Percentiles rank a stretch among this genome's conserved stretches.
These are phyloP conservation scores for Tothia fuscella DNA, from an alignment of 2,329 filamentous ascomycete species.

Conservation along the genomic window DNA sequence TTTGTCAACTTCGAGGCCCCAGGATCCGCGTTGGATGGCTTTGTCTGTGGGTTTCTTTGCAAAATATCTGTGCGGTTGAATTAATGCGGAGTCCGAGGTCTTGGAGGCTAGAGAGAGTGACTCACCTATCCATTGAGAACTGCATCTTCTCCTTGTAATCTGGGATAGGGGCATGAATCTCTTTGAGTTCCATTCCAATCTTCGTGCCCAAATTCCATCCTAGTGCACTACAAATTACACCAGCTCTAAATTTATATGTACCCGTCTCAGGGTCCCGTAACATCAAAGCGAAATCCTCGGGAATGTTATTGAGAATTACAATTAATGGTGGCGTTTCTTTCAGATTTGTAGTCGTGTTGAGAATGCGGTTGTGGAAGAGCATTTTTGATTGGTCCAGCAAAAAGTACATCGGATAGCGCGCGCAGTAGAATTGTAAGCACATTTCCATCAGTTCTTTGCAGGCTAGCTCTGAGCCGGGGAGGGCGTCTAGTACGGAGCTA, in stretches of 20 bases:
- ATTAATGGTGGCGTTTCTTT: conserved; percentile 50
- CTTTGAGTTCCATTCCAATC: conserved; percentile 55
- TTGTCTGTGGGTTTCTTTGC: conserved; percentile 61
- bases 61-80: conserved; percentile 50
- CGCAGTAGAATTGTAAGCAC: conserved; percentile 65
- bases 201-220: conserved; percentile 71
- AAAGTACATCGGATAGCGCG: conserved; percentile 68
- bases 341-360: conserved; percentile 52
- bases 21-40: conserved; percentile 73
- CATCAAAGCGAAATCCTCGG: conserved; percentile 74
- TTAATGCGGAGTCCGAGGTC: conserved; percentile 6
- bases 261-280: conserved; percentile 60
- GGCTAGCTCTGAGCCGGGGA: conserved; percentile 66
- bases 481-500: conserved; percentile 49
- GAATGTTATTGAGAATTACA: conserved; percentile 63
- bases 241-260: conserved; percentile 61
- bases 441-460: conserved; percentile 86
- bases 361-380: conserved; percentile 56
- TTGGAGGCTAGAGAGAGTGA: not conserved
- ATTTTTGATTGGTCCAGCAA: conserved; percentile 41
- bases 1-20: conserved; percentile 66
- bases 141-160: conserved; percentile 83
- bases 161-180: conserved; percentile 64
- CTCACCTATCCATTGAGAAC: conserved; percentile 71
- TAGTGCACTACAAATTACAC: conserved; percentile 64